These are phyloP conservation scores for Beauveria pseudobassiana DNA, from an alignment of 2,329 filamentous ascomycete genomes.

Conservation along the genomic window DNA sequence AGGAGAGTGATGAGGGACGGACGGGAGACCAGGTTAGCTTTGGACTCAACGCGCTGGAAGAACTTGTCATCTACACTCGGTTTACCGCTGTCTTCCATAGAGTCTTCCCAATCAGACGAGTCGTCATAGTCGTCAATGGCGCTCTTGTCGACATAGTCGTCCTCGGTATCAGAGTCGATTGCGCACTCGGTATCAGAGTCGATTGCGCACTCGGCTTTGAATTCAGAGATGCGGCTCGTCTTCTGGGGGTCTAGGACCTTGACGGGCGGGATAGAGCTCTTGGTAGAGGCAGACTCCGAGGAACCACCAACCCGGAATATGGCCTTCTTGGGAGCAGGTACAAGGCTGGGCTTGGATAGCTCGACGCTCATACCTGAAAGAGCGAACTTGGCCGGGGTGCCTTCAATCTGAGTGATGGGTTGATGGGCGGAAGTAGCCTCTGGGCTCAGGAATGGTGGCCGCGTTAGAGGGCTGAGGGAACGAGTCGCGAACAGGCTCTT, in stretches of 20 bases:
- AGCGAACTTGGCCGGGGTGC: constrained; percentile 52
- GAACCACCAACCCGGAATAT: constrained; percentile 49
- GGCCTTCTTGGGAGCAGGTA: constrained; percentile 24
- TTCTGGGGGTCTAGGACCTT: constrained; percentile 32
- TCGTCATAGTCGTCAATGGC: constrained; percentile 68
- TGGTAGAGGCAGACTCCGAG: constrained; percentile 71
- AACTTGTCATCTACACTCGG: constrained; percentile 75
- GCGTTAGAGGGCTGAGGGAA: too few relatives aligned
- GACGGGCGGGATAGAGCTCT: constrained; percentile 39
- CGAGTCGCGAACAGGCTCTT: too few relatives aligned
- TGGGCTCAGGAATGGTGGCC: too few relatives aligned
- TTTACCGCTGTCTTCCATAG: constrained; percentile 72
- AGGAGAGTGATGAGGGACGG: constrained; percentile 85
- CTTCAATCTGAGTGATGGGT: constrained; percentile 43
- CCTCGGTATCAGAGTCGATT: too few relatives aligned
- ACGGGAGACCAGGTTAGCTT: constrained; percentile 71
- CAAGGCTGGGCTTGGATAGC: constrained; percentile 27
- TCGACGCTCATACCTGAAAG: constrained; percentile 51
- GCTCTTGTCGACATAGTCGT: constrained; percentile 70
- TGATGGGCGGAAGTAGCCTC: too few relatives aligned
- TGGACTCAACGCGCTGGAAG: constrained; percentile 88
- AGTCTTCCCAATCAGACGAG: constrained; percentile 54
- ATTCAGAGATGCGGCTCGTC: constrained; percentile 63
- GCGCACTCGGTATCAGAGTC: constrained; percentile 56
- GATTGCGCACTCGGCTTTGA: constrained; percentile 42